Percentiles rank a stretch among this genome's conserved stretches.
Evolutionary conservation across 2,329 filamentous ascomycete genomes (phyloP).

Genomic region (Arthrocladium fulminans): DNA sequence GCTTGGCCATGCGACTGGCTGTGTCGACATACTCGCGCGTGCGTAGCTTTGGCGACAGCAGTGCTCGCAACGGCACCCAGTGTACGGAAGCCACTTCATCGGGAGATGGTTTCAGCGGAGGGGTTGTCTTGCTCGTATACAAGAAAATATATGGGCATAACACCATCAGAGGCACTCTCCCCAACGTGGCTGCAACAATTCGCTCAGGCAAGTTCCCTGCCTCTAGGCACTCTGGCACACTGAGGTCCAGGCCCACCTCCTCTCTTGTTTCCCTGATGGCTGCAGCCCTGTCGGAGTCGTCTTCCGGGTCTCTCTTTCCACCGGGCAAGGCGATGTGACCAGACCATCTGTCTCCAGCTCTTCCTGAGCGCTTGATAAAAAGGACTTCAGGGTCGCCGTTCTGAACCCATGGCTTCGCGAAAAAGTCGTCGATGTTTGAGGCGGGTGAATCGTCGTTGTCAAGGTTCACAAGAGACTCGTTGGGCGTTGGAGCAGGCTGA

Average conservation of each 20-base stretch:
- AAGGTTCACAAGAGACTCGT: conserved; percentile 17
- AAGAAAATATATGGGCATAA: conserved; percentile 61
- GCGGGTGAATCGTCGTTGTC: conserved; percentile 19
- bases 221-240: conserved; percentile 35
- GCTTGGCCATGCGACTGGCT: conserved; percentile 51
- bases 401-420: conserved; percentile 55
- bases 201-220: conserved; percentile 58
- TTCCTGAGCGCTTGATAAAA: conserved; percentile 60
- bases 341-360: conserved; percentile 60
- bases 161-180: conserved; percentile 58
- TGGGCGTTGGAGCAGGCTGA: conserved; percentile 41
- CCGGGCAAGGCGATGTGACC: conserved; percentile 61
- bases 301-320: conserved; percentile 56
- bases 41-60: conserved; percentile 52
- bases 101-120: conserved; percentile 54
- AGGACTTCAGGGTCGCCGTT: conserved; percentile 59
- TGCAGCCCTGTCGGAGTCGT: conserved; percentile 53
- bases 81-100: conserved; percentile 60
- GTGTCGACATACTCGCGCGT: conserved; percentile 57
- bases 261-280: conserved; percentile 57
- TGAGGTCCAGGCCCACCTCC: conserved; percentile 57
- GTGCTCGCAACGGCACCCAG: conserved; percentile 56
- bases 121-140: conserved; percentile 47
- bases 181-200: conserved; percentile 58
- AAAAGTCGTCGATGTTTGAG: conserved; percentile 45